A percentile compares a stretch with the other conserved stretches of the same genome.
Evolutionary conservation across 495 filamentous ascomycete species (phyloP).

Genomic region (Patellaria atrata): DNA sequence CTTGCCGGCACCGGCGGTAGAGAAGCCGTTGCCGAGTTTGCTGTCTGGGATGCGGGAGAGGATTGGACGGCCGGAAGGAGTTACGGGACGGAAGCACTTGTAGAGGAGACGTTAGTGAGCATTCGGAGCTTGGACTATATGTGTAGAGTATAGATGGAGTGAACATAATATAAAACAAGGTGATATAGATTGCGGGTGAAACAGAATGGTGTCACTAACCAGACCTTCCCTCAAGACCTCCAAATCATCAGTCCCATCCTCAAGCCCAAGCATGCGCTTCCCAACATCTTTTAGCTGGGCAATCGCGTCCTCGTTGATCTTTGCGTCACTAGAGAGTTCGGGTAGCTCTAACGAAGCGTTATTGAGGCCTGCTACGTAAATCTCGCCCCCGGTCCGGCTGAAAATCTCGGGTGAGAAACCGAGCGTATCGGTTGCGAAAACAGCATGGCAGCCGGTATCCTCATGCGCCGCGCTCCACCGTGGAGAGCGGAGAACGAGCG

Average conservation of each 20-base stretch:
- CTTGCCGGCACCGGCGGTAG: slow-evolving; percentile 25
- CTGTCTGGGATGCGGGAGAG: slow-evolving; percentile 39
- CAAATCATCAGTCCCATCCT: slow-evolving; percentile 35
- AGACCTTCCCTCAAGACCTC: slow-evolving; percentile 49
- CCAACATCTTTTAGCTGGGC: slow-evolving; percentile 39
- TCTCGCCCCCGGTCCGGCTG: slow-evolving; percentile 43
- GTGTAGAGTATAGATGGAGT: no score
- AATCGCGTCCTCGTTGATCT: slow-evolving; percentile 33
- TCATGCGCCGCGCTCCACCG: slow-evolving; percentile 33
- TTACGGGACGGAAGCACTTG: slow-evolving; percentile 57
- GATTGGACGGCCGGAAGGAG: slow-evolving; percentile 45
- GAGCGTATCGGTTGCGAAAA: slow-evolving; percentile 45
- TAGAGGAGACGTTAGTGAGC: slow-evolving; percentile 2
- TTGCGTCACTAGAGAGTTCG: slow-evolving; percentile 33
- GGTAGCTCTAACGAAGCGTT: slow-evolving; percentile 42
- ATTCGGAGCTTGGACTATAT: neutral
- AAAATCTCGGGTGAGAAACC: slow-evolving; percentile 64
- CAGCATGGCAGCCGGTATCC: slow-evolving; percentile 43
- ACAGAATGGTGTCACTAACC: slow-evolving; percentile 1
- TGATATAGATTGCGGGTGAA: neutral
- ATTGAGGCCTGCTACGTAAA: slow-evolving; percentile 67
- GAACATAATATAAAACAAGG: no score
- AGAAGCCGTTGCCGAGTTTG: slow-evolving; percentile 37
- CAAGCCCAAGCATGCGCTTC: slow-evolving; percentile 37
- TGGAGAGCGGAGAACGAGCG: slow-evolving; percentile 49